These are phyloP conservation scores for Diaporthe sp. DNA, from an alignment of 2,329 filamentous ascomycete genomes.

Conservation along the genomic window DNA sequence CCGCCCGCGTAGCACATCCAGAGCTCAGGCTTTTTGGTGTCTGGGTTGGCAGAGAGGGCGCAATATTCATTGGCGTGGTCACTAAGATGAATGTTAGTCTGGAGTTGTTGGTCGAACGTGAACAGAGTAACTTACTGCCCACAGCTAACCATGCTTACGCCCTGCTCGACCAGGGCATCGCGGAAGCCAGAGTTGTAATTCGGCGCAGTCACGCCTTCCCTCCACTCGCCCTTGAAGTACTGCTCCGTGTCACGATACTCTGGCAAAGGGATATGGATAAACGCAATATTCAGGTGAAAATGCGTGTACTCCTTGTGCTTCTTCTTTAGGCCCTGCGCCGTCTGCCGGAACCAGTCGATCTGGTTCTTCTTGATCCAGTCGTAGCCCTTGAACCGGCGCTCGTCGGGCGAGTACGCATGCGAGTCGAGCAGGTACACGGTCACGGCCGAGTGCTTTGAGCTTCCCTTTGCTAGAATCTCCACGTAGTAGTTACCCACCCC, in stretches of 20 bases:
- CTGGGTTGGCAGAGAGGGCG: slow-evolving; percentile 72
- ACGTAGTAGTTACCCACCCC: slow-evolving; percentile 96
- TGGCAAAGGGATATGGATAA: slow-evolving; percentile 96
- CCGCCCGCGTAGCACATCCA: slow-evolving; percentile 99
- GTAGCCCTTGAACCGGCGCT: slow-evolving; percentile 90
- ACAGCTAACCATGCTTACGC: slow-evolving; percentile 88
- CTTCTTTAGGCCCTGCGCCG: slow-evolving; percentile 79
- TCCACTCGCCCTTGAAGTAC: slow-evolving; percentile 78
- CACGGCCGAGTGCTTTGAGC: slow-evolving; percentile 87
- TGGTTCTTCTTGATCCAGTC: slow-evolving; percentile 97
- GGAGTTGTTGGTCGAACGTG: neutral
- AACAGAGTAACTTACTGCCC: slow-evolving; percentile 76
- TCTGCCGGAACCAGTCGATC: slow-evolving; percentile 93
- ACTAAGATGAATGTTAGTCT: slow-evolving; percentile 57
- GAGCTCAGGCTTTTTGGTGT: slow-evolving; percentile 73
- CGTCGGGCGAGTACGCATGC: slow-evolving; percentile 91
- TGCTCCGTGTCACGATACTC: slow-evolving; percentile 81
- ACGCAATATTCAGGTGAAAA: slow-evolving; percentile 94
- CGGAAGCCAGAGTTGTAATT: slow-evolving; percentile 93
- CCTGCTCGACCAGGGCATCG: slow-evolving; percentile 88
- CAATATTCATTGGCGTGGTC: slow-evolving; percentile 99
- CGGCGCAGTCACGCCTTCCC: slow-evolving; percentile 89
- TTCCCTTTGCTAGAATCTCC: slow-evolving; percentile 86
- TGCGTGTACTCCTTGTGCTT: slow-evolving; percentile 88
- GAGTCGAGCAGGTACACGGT: slow-evolving; percentile 97